Base-by-base conservation (phyloP, 2,329 filamentous ascomycete genomes). In the Moelleriella libera region DNA sequence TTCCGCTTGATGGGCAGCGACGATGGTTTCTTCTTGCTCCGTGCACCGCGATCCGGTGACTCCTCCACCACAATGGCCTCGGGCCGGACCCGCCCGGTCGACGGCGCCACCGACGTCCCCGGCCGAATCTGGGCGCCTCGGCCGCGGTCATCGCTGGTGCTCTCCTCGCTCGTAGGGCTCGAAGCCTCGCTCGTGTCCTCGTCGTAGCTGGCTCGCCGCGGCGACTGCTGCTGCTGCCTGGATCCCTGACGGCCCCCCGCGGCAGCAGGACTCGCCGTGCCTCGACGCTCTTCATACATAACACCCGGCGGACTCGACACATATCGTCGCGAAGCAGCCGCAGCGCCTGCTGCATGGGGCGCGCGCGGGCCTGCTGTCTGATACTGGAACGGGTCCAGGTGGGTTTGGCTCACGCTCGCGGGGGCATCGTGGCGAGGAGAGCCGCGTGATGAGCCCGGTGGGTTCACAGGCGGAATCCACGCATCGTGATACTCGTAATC, bases 311-410 rank as follows among this genome's bases (percentile, higher is more conserved):
- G 56, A n/a, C 64, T 65, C 12, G 64, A 63, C 12, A 58, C 55
- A 45, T 65, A 62, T 46, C 67, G 63, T 53, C 65, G 64, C 43
- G 64, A 58, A 11, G 60, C 52, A 44, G 57, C 58, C 44, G 60
- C 54, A 52, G 62, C 59, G 46, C 57, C 58, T 46, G 58, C 51
- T 31, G 61, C 56, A 46, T 63, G 60, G 11, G 67, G 54, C 47
- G 59, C 60, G 32, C 65, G 68, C 37, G 71, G 57, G 10, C 68
- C 70, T 28, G 61, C 63, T 4, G 69, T 71, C 60, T 76, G 72
- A 56, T 71, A 78, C 51, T 68, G 67, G 50, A 78, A 78, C 5
- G 75, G 74, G 49, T 78, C 70, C 11, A 63, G 48, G 5, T 52
- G 52, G 39, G 50, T 47, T 21, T 58, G 57, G 10, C 53, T 60